Base-by-base conservation (phyloP, 352 stramenopile species). In the Phytophthora pseudosyringae region DNA sequence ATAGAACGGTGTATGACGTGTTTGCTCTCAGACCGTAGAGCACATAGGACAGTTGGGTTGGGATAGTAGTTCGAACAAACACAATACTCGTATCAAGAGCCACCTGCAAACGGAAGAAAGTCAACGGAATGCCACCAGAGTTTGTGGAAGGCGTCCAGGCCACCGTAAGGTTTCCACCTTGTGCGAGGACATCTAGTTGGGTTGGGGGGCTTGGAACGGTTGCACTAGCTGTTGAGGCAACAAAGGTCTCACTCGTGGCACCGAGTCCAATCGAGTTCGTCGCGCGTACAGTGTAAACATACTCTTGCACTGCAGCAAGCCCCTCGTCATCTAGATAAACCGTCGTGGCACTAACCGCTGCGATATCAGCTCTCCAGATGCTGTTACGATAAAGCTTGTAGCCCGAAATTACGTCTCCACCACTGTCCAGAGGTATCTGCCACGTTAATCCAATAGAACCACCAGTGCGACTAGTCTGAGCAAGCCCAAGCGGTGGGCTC, bases 371-470 rank as follows among this genome's bases (percentile, higher is more conserved):
- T 10, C 74, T 50, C 25, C 53, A 64, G n/a, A 47, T 31, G 1
- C 56, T 46, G 9, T 82, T 52, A 18, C 80, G 71, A 18, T 78
- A 78, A 6, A 89, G 35, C 29, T 76, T 76, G 38, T 88, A 91
- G 0, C 58, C 57, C 3, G 57, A 55, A n/a, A 85, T 28, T 4
- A 21, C 26, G 5, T 76, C 76, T 5, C 81, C 81, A 15, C 81
- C 81, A 21, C 33, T 71, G 28, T 90, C 81, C 3, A 83, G 25
- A 1, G 81, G 81, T 13, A 53, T 41, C 15, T 46, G 59, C 81
- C 81, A 91, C 11, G 18, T 32, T 0, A 88, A n/a, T 4, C 21
- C 15, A n/a, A 91, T 82, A 3, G 69, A 80, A 9, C 80, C 80
- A 12, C 82, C 80, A 0, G 67, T 75, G 0, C 43, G 40, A 7